Conservation (phyloP, 768 basidiomycete genomes). For the Lactarius indigo region DNA sequence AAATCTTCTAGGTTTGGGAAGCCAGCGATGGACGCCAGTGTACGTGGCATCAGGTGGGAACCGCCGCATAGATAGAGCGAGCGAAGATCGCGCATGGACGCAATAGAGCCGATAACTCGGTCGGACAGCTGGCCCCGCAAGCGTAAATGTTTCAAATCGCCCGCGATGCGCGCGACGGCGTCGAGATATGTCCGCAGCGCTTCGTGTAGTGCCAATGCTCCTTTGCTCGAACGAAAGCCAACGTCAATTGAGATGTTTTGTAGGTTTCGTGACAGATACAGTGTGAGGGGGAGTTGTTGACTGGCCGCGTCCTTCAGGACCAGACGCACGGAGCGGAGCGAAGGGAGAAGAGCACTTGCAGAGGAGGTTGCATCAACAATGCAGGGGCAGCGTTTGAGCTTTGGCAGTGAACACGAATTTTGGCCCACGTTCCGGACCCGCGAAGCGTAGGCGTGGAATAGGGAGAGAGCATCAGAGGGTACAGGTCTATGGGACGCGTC, state of each 20-base stretch:
- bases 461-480: slow-evolving; percentile 9
- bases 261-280: slow-evolving; percentile 22
- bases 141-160: slow-evolving; percentile 16
- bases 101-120: slow-evolving; percentile 18
- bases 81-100: slow-evolving; percentile 20
- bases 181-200: slow-evolving; percentile 20
- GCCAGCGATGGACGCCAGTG: slow-evolving; percentile 19
- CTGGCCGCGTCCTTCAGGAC: slow-evolving; percentile 17
- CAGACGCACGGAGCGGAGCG: slow-evolving; percentile 18
- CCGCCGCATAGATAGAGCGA: slow-evolving; percentile 23
- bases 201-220: slow-evolving; percentile 6
- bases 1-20: slow-evolving; percentile 24
- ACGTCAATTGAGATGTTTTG: slow-evolving; percentile 19
- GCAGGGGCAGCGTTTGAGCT: slow-evolving; percentile 1
- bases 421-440: slow-evolving; percentile 25
- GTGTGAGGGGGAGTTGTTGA: slow-evolving; percentile 14
- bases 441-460: slow-evolving; percentile 22
- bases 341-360: slow-evolving; percentile 15
- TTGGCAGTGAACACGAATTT: slow-evolving; percentile 4
- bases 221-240: slow-evolving; percentile 17
- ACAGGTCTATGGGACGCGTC: not conserved
- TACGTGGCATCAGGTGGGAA: slow-evolving; percentile 23
- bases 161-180: slow-evolving; percentile 19
- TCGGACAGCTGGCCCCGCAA: slow-evolving; percentile 24
- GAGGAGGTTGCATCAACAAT: not conserved